These are phyloP conservation scores for Pelargonium australe DNA, from an alignment of 441 rosid genomes.

Conservation along the genomic window DNA sequence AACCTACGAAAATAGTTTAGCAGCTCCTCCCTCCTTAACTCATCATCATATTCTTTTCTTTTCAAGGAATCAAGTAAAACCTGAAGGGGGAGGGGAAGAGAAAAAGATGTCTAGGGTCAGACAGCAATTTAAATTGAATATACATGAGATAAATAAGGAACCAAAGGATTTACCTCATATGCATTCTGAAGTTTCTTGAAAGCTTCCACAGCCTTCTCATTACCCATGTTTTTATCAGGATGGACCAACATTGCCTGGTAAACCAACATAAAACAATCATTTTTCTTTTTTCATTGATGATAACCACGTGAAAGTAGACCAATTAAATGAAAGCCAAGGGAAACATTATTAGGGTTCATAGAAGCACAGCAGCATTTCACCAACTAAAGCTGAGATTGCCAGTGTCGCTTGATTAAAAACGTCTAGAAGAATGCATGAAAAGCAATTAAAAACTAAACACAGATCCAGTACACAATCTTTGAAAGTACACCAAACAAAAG, in stretches of 20 bases:
- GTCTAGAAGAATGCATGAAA: not conserved
- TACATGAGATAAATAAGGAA: slow-evolving; percentile 14
- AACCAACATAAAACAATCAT: slow-evolving; percentile 20
- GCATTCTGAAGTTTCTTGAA: slow-evolving; percentile 98
- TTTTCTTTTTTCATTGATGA: not conserved
- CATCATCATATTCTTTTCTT: slow-evolving; percentile 81
- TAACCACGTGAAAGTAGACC: not conserved
- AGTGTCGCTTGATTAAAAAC: slow-evolving; percentile 12
- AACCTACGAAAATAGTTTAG: slow-evolving; percentile 66
- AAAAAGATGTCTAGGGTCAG: slow-evolving; percentile 11
- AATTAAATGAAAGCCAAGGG: slow-evolving; percentile 10
- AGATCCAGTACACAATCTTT: not conserved
- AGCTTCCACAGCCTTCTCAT: slow-evolving; percentile 95
- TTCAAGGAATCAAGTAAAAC: slow-evolving; percentile 72
- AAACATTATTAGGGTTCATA: not conserved
- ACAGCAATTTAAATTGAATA: slow-evolving; percentile 8
- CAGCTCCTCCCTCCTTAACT: slow-evolving; percentile 76
- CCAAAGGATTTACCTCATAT: slow-evolving; percentile 57
- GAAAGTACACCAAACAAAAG: slow-evolving; percentile 15
- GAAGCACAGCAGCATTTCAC: not conserved
- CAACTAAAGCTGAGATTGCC: not conserved
- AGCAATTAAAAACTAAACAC: slow-evolving; percentile 12
- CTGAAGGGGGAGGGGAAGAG: slow-evolving; percentile 27
- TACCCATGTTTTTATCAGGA: slow-evolving; percentile 99
- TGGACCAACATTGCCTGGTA: slow-evolving; percentile 92